Percentiles rank a stretch among this genome's conserved stretches.
Conservation (phyloP, 345 rosid genomes). For the Melaleuca quinquenervia region DNA sequence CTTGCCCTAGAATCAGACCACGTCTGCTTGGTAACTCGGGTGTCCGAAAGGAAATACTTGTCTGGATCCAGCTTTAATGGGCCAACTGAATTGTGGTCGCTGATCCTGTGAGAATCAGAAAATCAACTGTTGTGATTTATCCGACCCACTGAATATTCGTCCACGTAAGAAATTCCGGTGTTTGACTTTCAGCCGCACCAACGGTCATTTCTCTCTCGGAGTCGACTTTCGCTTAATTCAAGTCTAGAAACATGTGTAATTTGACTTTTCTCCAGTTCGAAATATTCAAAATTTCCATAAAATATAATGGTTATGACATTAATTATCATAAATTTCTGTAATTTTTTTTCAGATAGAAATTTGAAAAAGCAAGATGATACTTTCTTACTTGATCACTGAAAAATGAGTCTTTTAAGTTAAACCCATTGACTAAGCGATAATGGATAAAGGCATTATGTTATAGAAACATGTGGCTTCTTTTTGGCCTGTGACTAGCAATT, state of each 20-base stretch:
- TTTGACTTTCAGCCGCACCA: not conserved
- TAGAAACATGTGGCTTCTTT: too few relatives aligned
- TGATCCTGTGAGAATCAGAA: not conserved
- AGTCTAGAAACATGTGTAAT: not conserved
- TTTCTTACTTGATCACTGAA: not conserved
- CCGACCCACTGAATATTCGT: not conserved
- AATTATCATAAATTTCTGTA: not conserved
- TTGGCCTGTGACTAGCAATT: not conserved
- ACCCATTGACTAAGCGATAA: not conserved
- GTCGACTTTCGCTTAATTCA: not conserved
- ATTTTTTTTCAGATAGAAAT: rapidly evolving
- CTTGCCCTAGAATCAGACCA: not conserved
- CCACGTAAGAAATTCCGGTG: not conserved
- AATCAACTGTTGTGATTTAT: not conserved
- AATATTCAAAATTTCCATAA: not conserved
- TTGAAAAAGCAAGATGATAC: not conserved
- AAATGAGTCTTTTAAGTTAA: not conserved
- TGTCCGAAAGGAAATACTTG: not conserved
- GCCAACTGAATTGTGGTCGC: not conserved
- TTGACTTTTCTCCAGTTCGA: not conserved
- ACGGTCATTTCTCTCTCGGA: too few relatives aligned
- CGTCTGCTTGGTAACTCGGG: not conserved
- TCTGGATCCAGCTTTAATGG: not conserved
- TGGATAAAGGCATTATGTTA: not conserved
- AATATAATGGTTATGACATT: too few relatives aligned